Base-by-base conservation (phyloP, 2,329 filamentous ascomycete genomes). In the Elsinoe australis region DNA sequence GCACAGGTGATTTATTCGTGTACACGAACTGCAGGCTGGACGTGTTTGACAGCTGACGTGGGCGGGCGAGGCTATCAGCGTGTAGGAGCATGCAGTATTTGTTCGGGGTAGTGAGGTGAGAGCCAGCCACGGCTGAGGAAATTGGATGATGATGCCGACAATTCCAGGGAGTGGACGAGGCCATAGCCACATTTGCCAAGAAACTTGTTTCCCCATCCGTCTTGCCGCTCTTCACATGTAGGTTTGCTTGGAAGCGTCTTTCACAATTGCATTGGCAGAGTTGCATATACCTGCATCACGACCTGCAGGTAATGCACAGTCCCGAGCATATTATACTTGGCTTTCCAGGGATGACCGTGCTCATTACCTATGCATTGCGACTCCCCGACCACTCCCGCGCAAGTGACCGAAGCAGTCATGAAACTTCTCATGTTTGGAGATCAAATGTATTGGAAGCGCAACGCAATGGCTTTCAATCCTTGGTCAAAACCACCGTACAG, bases 161-260 rank as follows among this genome's bases (percentile, higher is more conserved):
- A 21, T 9, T 21, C 19, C 19, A 15, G 15, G 15, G 26, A 18
- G 17, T 44, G 21, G 28, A 21, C 21, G 36, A 41, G 33, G 36
- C 26, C 19, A 41, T 21, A 12, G 32, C 32, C 36, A 21, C 36
- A 31, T 14, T 44, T 32, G 39, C 39, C 39, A 44, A 44, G 39
- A 41, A 3, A 28, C 6, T 14, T 26, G 12, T 8, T 18, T 22
- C 18, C 35, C 35, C 14, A 8, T 12, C 38, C 38, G 21, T 26
- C 38, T 26, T 42, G 38, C 38, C 21, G 38, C 24, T 21, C 34
- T 42, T 26, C 38, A 42, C 39, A 44, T 44, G 39, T n/a, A 9
- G 5, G 32, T 18, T 31, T 29, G 9, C 12, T 28, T 5, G 39
- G n/a, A n/a, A n/a, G n/a, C n/a, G n/a, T n/a, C n/a, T n/a, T n/a